Base-by-base conservation (phyloP, 495 filamentous ascomycete genomes). In the Hypoxylon perforatum region DNA sequence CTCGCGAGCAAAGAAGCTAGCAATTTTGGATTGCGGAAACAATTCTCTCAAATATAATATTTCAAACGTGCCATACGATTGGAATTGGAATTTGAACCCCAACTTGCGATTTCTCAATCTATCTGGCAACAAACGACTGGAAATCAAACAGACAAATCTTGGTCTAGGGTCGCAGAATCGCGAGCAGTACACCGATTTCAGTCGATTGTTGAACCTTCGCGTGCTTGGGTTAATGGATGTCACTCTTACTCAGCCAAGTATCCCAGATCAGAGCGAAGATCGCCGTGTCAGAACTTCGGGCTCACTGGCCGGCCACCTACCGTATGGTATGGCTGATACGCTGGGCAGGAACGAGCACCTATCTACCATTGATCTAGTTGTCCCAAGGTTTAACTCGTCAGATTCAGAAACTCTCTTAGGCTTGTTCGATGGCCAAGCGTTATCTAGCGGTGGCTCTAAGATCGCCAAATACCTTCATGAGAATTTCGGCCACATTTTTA, bases 11-110 rank as follows among this genome's bases (percentile, higher is more conserved):
- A 89, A 91, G 74, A 96, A 94, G 77, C 85, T 97, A 22, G 84
- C 94, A 8, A 89, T 97, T 19, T 81, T 99, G 38, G 95, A 99
- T 78, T 94, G 95, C 64, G 94, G 94, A 53, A 97, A 91, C 81
- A 99, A 99, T 70, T 85, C 84, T n/a, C 83, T 99, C 45, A 99
- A 97, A 75, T 99, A 99, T 82, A 99, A 99, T 73, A 94, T 99
- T 33, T 95, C 93, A 22, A 99, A 99, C 72, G 97, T 96, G 85
- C 95, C 96, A 0, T 99, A 99, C 71, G 95, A 99, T 74, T 99
- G 95, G 95, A 99, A 99, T 70, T 99, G 95, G 95, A 98, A 97
- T 75, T 92, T 94, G 85, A 99, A 98, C 63, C 89, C 90, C 36
- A 94, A 96, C 62, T 81, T 99, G 57, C 91, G 93, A 62, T 98